phyloP scores from a whole-genome alignment of 169 alveolate species.

The Plasmodium vivax region DNA sequence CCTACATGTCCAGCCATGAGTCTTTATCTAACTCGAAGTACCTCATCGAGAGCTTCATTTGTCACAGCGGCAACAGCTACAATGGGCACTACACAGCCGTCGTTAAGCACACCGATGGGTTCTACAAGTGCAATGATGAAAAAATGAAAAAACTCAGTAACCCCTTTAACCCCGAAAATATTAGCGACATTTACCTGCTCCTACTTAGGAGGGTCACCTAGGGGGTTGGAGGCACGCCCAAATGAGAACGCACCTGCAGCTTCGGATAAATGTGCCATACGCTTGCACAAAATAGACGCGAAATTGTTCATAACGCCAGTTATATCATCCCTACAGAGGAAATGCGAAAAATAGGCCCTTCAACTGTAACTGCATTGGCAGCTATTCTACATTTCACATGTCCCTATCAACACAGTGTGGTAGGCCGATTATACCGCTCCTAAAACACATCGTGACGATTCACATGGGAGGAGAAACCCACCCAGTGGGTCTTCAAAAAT shows the following conservation, averaged over 20 bases:
- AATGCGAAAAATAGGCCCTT: neutral
- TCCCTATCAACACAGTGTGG: neutral
- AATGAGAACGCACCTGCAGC: neutral
- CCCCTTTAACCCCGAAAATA: slow-evolving; percentile 49
- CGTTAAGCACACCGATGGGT: slow-evolving; percentile 64
- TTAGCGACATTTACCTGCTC: slow-evolving; percentile 53
- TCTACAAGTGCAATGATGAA: slow-evolving; percentile 70
- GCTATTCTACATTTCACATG: neutral
- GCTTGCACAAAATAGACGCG: neutral
- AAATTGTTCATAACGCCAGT: neutral
- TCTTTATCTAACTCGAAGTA: slow-evolving; percentile 52
- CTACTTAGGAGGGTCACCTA: slow-evolving; percentile 43
- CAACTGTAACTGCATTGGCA: neutral
- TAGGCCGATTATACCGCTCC: neutral
- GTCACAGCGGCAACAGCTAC: slow-evolving; percentile 69
- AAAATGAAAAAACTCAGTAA: slow-evolving; percentile 49
- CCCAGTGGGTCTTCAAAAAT: neutral
- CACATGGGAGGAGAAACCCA: neutral
- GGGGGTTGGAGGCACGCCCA: neutral
- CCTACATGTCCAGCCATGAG: slow-evolving; percentile 47
- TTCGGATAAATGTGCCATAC: neutral
- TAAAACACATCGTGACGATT: neutral
- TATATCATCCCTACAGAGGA: neutral
- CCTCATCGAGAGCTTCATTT: slow-evolving; percentile 66
- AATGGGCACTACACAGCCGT: slow-evolving; percentile 70